Evolutionary conservation across 1,139 yeast genomes (phyloP), one percentile per base, ranked within the genome.

Genomic region (Yamadazyma friedrichii): DNA sequence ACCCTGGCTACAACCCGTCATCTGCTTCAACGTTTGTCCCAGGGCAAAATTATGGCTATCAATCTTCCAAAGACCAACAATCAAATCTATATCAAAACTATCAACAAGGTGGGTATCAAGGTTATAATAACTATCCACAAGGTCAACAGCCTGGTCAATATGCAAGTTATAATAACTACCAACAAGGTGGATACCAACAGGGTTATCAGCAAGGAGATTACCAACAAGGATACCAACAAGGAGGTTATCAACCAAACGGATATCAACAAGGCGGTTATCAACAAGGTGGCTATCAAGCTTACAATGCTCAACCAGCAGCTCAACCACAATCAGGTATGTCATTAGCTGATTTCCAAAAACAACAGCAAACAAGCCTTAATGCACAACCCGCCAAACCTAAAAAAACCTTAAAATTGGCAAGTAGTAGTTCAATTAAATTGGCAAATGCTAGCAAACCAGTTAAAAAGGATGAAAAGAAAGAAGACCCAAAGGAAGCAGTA

Each of bases 281-380:
- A 27, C 58, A 51, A 38, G 62, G 61, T 27, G 61, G 60, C 11
- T 57, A 62, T 55, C 58, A 61, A 43, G 58, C 55, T 33, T 58
- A 65, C 48, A 54, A 59, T 53, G 52, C 51, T 41, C 53, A 50
- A 28, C 59, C 50, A 35, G 56, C 52, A 36, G 48, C 46, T 35
- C 56, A 48, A 36, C 61, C 52, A 44, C 56, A 58, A 28, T 73
- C 65, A 50, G 94, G 93, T 40, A 82, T 88, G 89, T 81, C 95
- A 31, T 74, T 89, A 55, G 95, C 89, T 43, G 96, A 89, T 58
- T 88, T 82, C 67, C 87, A 88, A 64, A 84, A 84, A 60, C 84
- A 83, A 62, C 79, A 83, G 58, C 67, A 54, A 53, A 55, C 66
- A 45, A 54, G 64, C 46, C 63, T 70, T 55, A 69, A 66, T 55